A percentile compares a stretch with the other conserved stretches of the same genome.
These are phyloP conservation scores for Psilocybe cyanescens DNA, from an alignment of 768 basidiomycete genomes.

Conservation along the genomic window DNA sequence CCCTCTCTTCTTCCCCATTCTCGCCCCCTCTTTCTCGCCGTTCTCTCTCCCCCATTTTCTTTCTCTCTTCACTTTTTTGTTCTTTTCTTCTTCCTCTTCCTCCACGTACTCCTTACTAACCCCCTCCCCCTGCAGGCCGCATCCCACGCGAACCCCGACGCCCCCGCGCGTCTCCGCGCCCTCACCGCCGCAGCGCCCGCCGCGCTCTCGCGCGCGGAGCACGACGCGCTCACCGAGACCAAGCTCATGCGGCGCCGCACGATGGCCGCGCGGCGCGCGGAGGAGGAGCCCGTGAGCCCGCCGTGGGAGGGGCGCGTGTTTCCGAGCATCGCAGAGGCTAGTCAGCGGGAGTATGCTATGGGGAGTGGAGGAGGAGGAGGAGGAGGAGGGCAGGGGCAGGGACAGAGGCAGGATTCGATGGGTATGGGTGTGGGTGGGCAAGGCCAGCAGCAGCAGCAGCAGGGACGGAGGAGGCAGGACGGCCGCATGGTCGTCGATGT, in stretches of 20 bases:
- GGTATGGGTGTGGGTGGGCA: too few species aligned
- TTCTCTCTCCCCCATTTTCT: too few species aligned
- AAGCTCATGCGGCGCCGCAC: conserved; percentile 87
- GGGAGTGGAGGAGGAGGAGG: not conserved
- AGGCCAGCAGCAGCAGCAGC: not conserved
- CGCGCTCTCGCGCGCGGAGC: conserved; percentile 75
- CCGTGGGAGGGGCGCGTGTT: conserved; percentile 31
- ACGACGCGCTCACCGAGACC: conserved; percentile 76
- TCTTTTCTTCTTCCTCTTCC: conserved; percentile 1
- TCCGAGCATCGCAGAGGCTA: conserved; percentile 13
- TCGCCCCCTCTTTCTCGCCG: not conserved
- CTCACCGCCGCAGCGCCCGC: conserved; percentile 64
- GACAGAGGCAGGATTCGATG: conserved; percentile 8
- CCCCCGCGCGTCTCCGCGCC: conserved; percentile 70
- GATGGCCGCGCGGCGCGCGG: conserved; percentile 56
- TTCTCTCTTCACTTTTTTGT: not conserved
- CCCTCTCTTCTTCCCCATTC: not conserved
- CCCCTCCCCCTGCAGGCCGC: conserved; percentile 54
- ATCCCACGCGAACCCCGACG: conserved; percentile 81
- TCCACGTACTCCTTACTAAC: not conserved
- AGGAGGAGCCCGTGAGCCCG: conserved; percentile 27
- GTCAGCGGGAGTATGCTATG: too few species aligned
- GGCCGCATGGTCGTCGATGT: conserved; percentile 53
- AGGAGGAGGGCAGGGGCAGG: conserved; percentile 18
- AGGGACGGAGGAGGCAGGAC: conserved; percentile 30